Evolutionary conservation across 495 filamentous ascomycete genomes (phyloP).

Genomic region (Eremomyces bilateralis): DNA sequence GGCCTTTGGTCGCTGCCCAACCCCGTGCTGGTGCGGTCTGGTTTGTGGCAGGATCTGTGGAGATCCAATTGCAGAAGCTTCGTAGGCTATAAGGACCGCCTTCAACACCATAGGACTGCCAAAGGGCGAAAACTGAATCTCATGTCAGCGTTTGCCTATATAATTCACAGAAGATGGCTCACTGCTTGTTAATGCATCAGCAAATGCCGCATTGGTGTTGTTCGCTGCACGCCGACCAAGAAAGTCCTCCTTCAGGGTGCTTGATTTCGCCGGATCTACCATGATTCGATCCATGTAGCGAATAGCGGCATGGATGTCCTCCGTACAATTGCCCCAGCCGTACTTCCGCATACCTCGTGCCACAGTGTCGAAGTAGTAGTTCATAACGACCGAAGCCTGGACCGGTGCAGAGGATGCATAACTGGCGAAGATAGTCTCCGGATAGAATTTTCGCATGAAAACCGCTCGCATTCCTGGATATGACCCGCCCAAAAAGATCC

Average conservation of each 20-base stretch:
- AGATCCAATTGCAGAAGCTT: slow-evolving; percentile 26
- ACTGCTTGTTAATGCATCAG: slow-evolving; percentile 19
- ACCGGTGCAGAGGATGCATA: slow-evolving; percentile 35
- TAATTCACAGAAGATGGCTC: no score
- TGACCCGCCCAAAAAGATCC: slow-evolving; percentile 37
- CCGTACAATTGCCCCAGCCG: slow-evolving; percentile 30
- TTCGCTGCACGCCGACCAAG: slow-evolving; percentile 26
- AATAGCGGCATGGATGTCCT: slow-evolving; percentile 29
- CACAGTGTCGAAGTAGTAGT: slow-evolving; percentile 32
- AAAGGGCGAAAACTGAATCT: slow-evolving; percentile 24
- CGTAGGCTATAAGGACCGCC: slow-evolving; percentile 22
- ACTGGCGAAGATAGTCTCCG: slow-evolving; percentile 32
- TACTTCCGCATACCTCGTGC: slow-evolving; percentile 29
- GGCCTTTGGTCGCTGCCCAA: slow-evolving; percentile 21
- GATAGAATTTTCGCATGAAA: slow-evolving; percentile 31
- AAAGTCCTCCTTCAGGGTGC: slow-evolving; percentile 26
- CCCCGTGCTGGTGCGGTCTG: slow-evolving; percentile 16
- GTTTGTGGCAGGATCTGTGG: slow-evolving; percentile 15
- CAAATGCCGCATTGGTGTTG: slow-evolving; percentile 30
- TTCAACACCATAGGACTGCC: slow-evolving; percentile 27
- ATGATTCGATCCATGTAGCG: slow-evolving; percentile 28
- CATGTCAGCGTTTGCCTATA: no score
- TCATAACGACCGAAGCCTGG: slow-evolving; percentile 33
- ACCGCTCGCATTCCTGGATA: slow-evolving; percentile 35
- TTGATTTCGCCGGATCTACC: slow-evolving; percentile 15